Evolutionary conservation across 805 yeast genomes (phyloP).

Genomic region (Starmerella floris): DNA sequence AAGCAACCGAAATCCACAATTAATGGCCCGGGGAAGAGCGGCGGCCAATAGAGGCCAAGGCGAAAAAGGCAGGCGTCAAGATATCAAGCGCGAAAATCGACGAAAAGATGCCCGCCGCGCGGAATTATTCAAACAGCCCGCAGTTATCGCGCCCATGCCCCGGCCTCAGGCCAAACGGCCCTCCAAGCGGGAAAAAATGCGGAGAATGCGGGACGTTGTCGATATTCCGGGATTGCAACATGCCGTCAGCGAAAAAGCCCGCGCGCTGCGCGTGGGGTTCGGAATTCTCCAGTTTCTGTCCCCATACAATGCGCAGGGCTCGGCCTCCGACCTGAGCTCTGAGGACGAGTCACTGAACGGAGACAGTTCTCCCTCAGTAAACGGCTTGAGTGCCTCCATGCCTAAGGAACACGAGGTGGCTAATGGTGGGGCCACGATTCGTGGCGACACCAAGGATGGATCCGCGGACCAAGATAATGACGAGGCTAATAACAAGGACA

Average conservation of each 20-base stretch:
- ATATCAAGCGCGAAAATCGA: background rate
- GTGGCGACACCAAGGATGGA: too few relatives aligned
- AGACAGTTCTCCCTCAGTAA: too few relatives aligned
- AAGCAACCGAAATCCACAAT: too few relatives aligned
- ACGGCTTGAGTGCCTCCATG: too few relatives aligned
- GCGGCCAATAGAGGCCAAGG: too few relatives aligned
- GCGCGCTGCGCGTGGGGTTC: constrained; percentile 1
- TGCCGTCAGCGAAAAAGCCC: background rate
- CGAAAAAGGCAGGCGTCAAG: background rate
- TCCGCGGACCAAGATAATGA: too few relatives aligned
- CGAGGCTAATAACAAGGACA: background rate
- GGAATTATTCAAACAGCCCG: background rate
- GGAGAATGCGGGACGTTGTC: background rate
- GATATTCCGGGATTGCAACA: constrained; percentile 9
- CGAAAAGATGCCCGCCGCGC: background rate
- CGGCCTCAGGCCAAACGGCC: background rate
- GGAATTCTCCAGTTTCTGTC: constrained; percentile 2
- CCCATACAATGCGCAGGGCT: background rate
- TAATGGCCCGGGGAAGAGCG: too few relatives aligned
- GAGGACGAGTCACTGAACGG: background rate
- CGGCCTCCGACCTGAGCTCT: background rate
- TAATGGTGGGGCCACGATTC: too few relatives aligned
- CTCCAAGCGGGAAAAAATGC: constrained; percentile 1
- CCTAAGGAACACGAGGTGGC: too few relatives aligned
- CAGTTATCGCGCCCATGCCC: background rate